Evolutionary conservation across 441 rosid species (phyloP), one percentile per base, ranked within the genome.

Genomic region (Arabidopsis hybrid): DNA sequence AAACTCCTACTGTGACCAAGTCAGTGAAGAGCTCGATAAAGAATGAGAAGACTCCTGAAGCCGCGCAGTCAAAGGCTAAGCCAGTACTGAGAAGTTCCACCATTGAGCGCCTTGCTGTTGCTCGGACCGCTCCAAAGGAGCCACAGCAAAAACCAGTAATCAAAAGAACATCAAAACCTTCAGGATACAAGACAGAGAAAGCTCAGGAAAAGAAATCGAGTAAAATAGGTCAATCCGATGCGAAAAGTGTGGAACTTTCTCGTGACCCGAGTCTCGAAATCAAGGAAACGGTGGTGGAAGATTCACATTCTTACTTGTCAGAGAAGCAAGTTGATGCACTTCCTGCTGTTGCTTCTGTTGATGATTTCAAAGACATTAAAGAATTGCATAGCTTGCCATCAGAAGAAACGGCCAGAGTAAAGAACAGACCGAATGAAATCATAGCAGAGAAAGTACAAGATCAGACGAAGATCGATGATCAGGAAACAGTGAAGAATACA

Each of bases 31-130:
- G 60, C 52, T 8, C 6, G 39, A 13, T 38, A 7, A 85, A 81
- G 76, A 83, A 77, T 11, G 88, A 69, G 59, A 85, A 80, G 80
- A 66, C 45, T 6, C 85, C 81, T 45, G 77, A 89, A 60, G 72
- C 77, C 29, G 36, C 34, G 65, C 90, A 81, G 78, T 72, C 80
- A 11, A 88, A 81, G 68, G 85, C 67, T 6, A 89, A 83, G 75
- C 79, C 91, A 0, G 85, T 88, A 47, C 83, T 89, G 43, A 88
- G 97, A 74, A 89, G 85, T 61, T 87, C 98, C 58, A 95, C 98
- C 57, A 85, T 95, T 14, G 97, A 95, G 67, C 96, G 96, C 47
- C 98, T 95, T 50, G 91, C 99, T 46, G 65, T 88, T 75, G 82
- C 86, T 67, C 71, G 91, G 70, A 77, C 80, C 49, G 68, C 82